Base-by-base conservation (phyloP, 2,329 filamentous ascomycete genomes). In the Trichoderma aggressivum region DNA sequence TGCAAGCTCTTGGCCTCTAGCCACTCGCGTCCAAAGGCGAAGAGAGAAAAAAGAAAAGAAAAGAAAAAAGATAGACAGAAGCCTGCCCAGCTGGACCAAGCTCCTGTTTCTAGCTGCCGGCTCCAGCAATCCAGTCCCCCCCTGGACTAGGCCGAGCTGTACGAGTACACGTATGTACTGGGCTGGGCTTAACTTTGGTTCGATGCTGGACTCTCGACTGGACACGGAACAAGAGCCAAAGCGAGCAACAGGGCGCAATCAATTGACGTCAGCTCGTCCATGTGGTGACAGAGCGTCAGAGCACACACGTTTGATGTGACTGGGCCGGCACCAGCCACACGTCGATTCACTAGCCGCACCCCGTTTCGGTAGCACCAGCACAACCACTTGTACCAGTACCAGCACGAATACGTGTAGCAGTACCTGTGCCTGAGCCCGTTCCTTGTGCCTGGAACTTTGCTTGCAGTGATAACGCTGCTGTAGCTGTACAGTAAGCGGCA, bases 211-310 rank as follows among this genome's bases (percentile, higher is more conserved):
- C 30, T 30, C 26, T 28, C 3, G 26, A 28, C 26, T 28, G 55
- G 26, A 32, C 55, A 30, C 60, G 30, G 26, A 30, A 47, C 18
- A 53, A 28, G 58, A 30, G 30, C 32, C 53, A 24, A 21, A 70
- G 30, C 21, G 59, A 70, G 43, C 14, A 47, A 28, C 67, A 26
- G 58, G 32, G 28, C 47, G 47, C 47, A 24, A 36, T 24, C 53
- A 39, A 69, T 72, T 72, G 70, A 72, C 70, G 70, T 72, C 70
- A 72, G 70, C 60, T 36, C 30, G 16, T 55, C 30, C 34, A 55
- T 59, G 65, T 32, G 56, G 56, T 59, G 56, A 21, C 56, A 59
- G 56, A 30, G 56, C n/a, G 65, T 50, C 43, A 47, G 62, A 64
- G 62, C n/a, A 58, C 30, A 66, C 63, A 36, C n/a, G 43, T 50